Percentiles rank a stretch among this genome's conserved stretches.
These are phyloP conservation scores for Calonectria honghensis DNA, from an alignment of 2,329 filamentous ascomycete genomes.

Conservation along the genomic window DNA sequence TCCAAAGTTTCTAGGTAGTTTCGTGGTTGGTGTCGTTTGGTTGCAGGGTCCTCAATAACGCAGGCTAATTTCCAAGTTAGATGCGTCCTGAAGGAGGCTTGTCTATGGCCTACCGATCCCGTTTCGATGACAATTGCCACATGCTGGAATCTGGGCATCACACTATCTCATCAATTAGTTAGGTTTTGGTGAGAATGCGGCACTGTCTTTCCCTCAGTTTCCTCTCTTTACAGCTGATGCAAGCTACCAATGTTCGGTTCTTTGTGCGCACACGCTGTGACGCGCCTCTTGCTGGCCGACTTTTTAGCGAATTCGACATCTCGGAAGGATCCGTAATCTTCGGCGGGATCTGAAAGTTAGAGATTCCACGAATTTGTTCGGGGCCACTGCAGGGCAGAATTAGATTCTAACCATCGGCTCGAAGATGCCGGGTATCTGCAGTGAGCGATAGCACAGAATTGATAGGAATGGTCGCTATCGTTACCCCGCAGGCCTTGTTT, in stretches of 20 bases:
- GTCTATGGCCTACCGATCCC: background rate
- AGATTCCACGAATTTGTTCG: background rate
- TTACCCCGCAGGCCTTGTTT: background rate
- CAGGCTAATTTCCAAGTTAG: slow-evolving; percentile 1
- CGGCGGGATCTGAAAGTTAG: background rate
- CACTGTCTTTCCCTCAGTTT: slow-evolving; percentile 3
- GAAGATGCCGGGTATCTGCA: background rate
- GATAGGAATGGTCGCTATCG: slow-evolving; percentile 1
- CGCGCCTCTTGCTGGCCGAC: slow-evolving; percentile 13
- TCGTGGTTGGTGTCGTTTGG: slow-evolving; percentile 21
- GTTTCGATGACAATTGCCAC: slow-evolving; percentile 13
- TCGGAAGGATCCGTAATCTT: background rate
- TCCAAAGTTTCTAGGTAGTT: slow-evolving; percentile 18
- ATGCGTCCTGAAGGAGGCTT: background rate
- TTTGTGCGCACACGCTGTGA: slow-evolving; percentile 1
- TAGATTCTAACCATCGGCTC: background rate
- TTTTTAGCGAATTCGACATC: slow-evolving; percentile 6
- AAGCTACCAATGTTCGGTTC: slow-evolving; percentile 3
- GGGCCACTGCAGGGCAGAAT: background rate
- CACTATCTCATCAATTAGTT: background rate
- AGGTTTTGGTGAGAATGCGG: background rate
- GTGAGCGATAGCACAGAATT: background rate
- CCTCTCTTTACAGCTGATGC: slow-evolving; percentile 24
- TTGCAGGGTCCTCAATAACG: slow-evolving; percentile 16
- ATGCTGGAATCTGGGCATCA: slow-evolving; percentile 22